Evolutionary conservation across 148 eudicot species (phyloP), one percentile per base, ranked within the genome.

Genomic region (Linanthus parryae): DNA sequence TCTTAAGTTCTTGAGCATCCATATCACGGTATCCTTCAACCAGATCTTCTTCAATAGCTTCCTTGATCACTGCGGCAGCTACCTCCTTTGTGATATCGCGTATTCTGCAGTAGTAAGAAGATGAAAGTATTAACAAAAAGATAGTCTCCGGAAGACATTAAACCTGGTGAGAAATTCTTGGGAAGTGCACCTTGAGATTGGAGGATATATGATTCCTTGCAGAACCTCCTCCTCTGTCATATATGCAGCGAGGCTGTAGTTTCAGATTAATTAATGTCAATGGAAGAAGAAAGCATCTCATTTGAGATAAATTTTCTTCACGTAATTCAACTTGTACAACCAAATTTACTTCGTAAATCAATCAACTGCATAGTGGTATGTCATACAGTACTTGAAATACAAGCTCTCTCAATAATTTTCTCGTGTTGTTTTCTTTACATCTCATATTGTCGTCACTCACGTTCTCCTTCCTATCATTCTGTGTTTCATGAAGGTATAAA

Each of bases 21-120:
- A 84, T 79, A 54, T 74, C 91, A 54, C 96, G 94, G 61, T 92
- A 92, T 46, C 99, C 95, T 84, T 92, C 99, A 24, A 85, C 96
- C 34, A 92, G 70, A 70, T 84, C 96, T 68, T 88, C 99, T 68
- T 77, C 79, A 48, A 84, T 51, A 64, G 99, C 96, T 76, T 92
- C 99, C 76, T 68, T 73, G 40, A 92, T 40, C 56, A 92, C 99
- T 49, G 99, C 99, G 44, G 83, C 80, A 43, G 99, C 96, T 62
- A 92, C 80, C 71, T 88, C 67, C 62, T 79, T 92, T 52, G 99
- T 88, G 68, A 92, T 92, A 49, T 92, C 96, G 7, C 99, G 99
- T 71, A 92, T 92, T 54, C 96, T 92, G 77, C 24, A 52, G 42
- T 38, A 26, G 42, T 18, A 3, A 49, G 27, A n/a, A 14, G 12